These are phyloP conservation scores for Bombardia bombarda DNA, from an alignment of 495 filamentous ascomycete species.

Conservation along the genomic window DNA sequence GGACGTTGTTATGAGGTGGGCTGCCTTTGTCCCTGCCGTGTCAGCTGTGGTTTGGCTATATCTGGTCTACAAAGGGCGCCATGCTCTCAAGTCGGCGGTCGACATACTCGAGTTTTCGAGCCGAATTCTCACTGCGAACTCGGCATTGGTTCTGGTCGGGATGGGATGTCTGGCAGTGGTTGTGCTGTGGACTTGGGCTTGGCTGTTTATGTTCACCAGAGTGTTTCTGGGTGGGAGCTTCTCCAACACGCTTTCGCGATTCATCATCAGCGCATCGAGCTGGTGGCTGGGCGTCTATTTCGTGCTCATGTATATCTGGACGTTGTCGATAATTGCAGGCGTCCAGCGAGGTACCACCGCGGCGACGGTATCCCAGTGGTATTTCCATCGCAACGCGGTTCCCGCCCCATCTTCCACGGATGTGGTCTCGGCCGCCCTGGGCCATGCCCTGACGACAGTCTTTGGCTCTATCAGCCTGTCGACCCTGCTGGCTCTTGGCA, in stretches of 20 bases:
- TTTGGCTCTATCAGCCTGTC: slow-evolving; percentile 89
- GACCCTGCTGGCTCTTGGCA: slow-evolving; percentile 66
- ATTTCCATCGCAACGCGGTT: slow-evolving; percentile 84
- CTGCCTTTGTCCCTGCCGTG: slow-evolving; percentile 65
- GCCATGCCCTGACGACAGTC: slow-evolving; percentile 74
- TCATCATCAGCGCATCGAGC: slow-evolving; percentile 74
- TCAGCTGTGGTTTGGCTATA: slow-evolving; percentile 74
- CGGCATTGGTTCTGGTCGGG: slow-evolving; percentile 74
- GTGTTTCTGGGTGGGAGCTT: slow-evolving; percentile 85
- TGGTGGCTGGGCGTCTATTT: slow-evolving; percentile 91
- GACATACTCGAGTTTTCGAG: slow-evolving; percentile 86
- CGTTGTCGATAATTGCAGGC: slow-evolving; percentile 72
- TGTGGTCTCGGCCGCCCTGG: slow-evolving; percentile 73
- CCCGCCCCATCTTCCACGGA: slow-evolving; percentile 67
- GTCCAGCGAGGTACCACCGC: slow-evolving; percentile 87
- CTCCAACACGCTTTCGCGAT: slow-evolving; percentile 47
- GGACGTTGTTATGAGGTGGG: slow-evolving; percentile 84
- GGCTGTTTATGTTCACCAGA: slow-evolving; percentile 93
- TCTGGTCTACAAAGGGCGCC: slow-evolving; percentile 68
- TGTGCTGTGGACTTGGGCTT: slow-evolving; percentile 86
- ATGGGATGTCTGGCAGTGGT: slow-evolving; percentile 67
- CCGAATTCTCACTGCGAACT: slow-evolving; percentile 76
- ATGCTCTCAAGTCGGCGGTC: slow-evolving; percentile 70
- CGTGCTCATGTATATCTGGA: slow-evolving; percentile 92
- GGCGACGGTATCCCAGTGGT: slow-evolving; percentile 96